phyloP scores from a whole-genome alignment of 2,329 filamentous ascomycete genomes.

The Thermoascus crustaceus region DNA sequence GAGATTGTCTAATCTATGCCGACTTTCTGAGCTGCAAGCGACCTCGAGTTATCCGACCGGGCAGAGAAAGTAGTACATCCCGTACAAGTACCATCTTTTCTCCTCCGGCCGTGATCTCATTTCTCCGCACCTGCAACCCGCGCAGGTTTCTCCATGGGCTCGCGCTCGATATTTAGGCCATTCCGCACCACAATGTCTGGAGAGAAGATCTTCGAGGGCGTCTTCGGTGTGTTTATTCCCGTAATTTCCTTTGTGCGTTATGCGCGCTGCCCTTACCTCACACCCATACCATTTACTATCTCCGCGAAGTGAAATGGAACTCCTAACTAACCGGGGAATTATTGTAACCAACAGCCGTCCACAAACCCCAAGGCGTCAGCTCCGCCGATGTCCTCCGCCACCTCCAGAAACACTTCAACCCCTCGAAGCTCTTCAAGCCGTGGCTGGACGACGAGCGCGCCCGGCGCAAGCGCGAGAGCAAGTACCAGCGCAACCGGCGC shows the following conservation, averaged over 20 bases:
- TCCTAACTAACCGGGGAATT: slow-evolving; percentile 7
- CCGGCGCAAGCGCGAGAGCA: slow-evolving; percentile 49
- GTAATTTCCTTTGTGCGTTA: slow-evolving; percentile 7
- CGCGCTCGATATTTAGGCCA: slow-evolving; percentile 19
- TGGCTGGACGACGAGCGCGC: slow-evolving; percentile 59
- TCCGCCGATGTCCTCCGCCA: slow-evolving; percentile 88
- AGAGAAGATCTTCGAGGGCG: slow-evolving; percentile 52
- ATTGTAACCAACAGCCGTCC: slow-evolving; percentile 57
- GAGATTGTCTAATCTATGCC: no score
- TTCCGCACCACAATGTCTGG: slow-evolving; percentile 32
- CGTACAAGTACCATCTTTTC: no score
- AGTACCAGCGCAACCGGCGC: slow-evolving; percentile 53
- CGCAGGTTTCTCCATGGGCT: slow-evolving; percentile 18
- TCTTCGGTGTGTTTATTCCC: slow-evolving; percentile 46
- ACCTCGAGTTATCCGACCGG: no score
- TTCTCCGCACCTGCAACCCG: background rate
- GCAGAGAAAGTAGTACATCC: no score
- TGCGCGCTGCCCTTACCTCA: no score
- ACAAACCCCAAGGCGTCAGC: slow-evolving; percentile 80
- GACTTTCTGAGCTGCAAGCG: no score
- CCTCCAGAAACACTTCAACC: slow-evolving; percentile 75
- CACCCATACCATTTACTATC: no score
- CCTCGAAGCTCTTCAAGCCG: slow-evolving; percentile 69
- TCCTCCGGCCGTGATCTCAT: background rate
- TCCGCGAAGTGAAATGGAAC: background rate